Percentiles rank a stretch among this genome's conserved stretches.
Conservation (phyloP, 257 asterid species). For the Knoxia roxburghii region DNA sequence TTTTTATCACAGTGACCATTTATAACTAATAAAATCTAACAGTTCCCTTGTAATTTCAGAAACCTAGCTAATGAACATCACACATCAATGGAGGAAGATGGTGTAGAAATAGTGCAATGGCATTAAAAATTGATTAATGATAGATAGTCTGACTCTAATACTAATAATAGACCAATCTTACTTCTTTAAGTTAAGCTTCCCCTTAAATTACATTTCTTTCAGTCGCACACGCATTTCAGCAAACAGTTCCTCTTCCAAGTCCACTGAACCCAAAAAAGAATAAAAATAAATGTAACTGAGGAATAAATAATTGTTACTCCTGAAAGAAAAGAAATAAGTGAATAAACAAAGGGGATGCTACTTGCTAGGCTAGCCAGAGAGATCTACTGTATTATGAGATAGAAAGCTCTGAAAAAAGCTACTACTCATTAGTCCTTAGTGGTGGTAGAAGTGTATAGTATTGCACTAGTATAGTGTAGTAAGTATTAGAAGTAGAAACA, state of each 20-base stretch:
- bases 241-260: neutral
- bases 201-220: slow-evolving; percentile 16
- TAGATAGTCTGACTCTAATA: too few relatives aligned
- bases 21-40: too few relatives aligned
- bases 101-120: too few relatives aligned
- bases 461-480: slow-evolving; percentile 4
- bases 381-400: slow-evolving; percentile 24
- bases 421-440: slow-evolving; percentile 27
- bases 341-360: neutral
- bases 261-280: slow-evolving; percentile 11
- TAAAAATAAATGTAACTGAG: neutral
- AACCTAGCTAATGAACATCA: too few relatives aligned
- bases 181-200: slow-evolving; percentile 20
- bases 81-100: too few relatives aligned
- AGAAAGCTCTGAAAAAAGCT: slow-evolving; percentile 35
- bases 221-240: slow-evolving; percentile 6
- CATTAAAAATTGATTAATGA: too few relatives aligned
- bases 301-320: neutral
- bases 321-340: neutral
- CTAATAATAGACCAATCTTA: too few relatives aligned
- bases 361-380: slow-evolving; percentile 11
- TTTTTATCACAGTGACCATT: too few relatives aligned
- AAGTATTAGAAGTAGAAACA: slow-evolving; percentile 4
- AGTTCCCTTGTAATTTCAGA: too few relatives aligned
- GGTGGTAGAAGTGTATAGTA: neutral